phyloP scores from a whole-genome alignment of 768 basidiomycete genomes.

The Phylloporus sp. region DNA sequence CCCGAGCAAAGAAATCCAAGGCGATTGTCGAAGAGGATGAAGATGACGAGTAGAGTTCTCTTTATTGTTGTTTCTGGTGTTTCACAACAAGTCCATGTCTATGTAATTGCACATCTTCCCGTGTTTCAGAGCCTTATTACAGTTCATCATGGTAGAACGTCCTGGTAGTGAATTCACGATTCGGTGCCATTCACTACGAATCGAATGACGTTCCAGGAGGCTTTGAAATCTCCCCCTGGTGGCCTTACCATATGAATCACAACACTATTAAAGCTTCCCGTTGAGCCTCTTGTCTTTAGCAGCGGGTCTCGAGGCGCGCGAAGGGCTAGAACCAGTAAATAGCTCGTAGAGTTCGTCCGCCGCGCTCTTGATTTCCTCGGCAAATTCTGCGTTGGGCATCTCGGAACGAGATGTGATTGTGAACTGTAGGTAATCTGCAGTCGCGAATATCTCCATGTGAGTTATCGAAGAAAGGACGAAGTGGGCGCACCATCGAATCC shows the following conservation, averaged over 20 bases:
- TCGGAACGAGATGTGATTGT: slow-evolving; percentile 83
- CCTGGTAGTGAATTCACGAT: background rate
- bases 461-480: background rate
- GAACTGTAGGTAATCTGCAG: slow-evolving; percentile 71
- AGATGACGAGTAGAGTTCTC: slow-evolving; percentile 24
- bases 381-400: slow-evolving; percentile 75
- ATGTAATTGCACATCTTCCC: slow-evolving; percentile 9
- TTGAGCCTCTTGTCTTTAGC: background rate
- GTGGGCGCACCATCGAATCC: slow-evolving; percentile 61
- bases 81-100: background rate
- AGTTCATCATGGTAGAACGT: background rate
- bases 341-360: slow-evolving; percentile 69
- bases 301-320: background rate
- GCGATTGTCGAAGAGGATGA: slow-evolving; percentile 43
- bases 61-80: background rate
- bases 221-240: background rate
- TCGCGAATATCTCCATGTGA: slow-evolving; percentile 1
- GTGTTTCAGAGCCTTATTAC: slow-evolving; percentile 7
- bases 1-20: slow-evolving; percentile 40
- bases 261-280: slow-evolving; percentile 17
- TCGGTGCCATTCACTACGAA: no score
- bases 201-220: background rate
- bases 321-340: slow-evolving; percentile 25
- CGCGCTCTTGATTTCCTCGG: slow-evolving; percentile 59
- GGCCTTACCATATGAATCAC: background rate